Evolutionary conservation across 108 stramenopile genomes (phyloP).

Genomic region (Nannochloropsis salina): DNA sequence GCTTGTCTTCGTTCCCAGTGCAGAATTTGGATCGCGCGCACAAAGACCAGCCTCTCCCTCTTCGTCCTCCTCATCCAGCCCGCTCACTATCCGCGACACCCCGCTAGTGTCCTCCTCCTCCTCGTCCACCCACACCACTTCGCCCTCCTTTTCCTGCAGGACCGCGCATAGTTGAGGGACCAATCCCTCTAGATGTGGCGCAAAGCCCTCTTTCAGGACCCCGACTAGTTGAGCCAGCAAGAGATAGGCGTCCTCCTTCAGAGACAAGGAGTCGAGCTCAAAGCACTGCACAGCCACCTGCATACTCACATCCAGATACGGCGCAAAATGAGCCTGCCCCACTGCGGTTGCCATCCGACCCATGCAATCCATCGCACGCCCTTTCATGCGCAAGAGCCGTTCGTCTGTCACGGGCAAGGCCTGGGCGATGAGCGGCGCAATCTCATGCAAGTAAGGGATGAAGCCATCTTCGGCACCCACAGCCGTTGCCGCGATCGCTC

Average conservation of each 20-base stretch:
- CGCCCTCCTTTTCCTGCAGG: conserved; percentile 14
- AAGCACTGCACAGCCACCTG: conserved; percentile 38
- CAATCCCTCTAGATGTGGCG: conserved; percentile 71
- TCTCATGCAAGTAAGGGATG: conserved; percentile 75
- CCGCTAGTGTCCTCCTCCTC: conserved; percentile 38
- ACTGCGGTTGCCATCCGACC: conserved; percentile 98
- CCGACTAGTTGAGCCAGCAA: conserved; percentile 21
- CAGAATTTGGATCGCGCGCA: background rate
- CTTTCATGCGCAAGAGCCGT: conserved; percentile 70
- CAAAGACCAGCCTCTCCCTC: conserved; percentile 26
- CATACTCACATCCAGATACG: conserved; percentile 85
- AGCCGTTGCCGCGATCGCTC: conserved; percentile 90
- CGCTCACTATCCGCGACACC: background rate
- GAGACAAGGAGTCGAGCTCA: background rate
- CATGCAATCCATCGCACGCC: conserved; percentile 94
- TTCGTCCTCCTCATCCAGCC: conserved; percentile 37
- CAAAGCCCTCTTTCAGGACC: conserved; percentile 91
- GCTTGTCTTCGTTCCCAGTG: background rate
- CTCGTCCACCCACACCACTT: conserved; percentile 29
- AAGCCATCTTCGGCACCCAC: conserved; percentile 93
- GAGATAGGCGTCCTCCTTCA: conserved; percentile 26
- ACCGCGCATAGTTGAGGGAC: conserved; percentile 71
- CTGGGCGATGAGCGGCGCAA: conserved; percentile 59
- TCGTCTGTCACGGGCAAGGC: conserved; percentile 73
- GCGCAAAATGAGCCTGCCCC: conserved; percentile 81